Evolutionary conservation across 2,329 filamentous ascomycete genomes (phyloP).

Genomic region (Daldinia sp.): DNA sequence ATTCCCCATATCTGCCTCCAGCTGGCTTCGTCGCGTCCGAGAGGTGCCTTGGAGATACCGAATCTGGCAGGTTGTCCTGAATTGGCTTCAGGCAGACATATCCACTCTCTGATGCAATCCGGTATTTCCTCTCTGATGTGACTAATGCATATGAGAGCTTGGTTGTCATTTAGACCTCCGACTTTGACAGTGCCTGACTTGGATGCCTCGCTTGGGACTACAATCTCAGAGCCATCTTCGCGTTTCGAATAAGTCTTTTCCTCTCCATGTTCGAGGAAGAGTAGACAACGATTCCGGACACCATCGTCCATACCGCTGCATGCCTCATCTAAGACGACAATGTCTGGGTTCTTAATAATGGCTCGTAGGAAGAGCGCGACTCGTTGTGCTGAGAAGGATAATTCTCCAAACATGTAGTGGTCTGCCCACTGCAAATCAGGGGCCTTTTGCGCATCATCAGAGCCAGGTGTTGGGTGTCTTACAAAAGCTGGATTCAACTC

Average conservation of each 20-base stretch:
- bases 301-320: constrained; percentile 87
- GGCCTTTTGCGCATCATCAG: constrained; percentile 22
- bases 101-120: constrained; percentile 82
- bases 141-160: constrained; percentile 92
- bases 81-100: constrained; percentile 84
- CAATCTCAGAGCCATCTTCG: constrained; percentile 49
- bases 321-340: constrained; percentile 88
- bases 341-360: constrained; percentile 81
- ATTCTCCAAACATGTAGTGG: constrained; percentile 74
- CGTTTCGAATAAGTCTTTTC: constrained; percentile 57
- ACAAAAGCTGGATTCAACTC: constrained; percentile 74
- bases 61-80: constrained; percentile 71
- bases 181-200: constrained; percentile 63
- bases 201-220: constrained; percentile 62
- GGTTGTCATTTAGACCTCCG: constrained; percentile 72
- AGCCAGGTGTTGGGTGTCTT: constrained; percentile 42
- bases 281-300: constrained; percentile 86
- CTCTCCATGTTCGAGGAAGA: constrained; percentile 79
- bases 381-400: constrained; percentile 85
- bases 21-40: constrained; percentile 66
- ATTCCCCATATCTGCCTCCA: constrained; percentile 77
- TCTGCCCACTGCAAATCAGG: constrained; percentile 72
- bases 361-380: constrained; percentile 86
- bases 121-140: constrained; percentile 93
- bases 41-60: constrained; percentile 71